Evolutionary conservation across 352 stramenopile species (phyloP).

Genomic region (Phytopythium ostracodes): DNA sequence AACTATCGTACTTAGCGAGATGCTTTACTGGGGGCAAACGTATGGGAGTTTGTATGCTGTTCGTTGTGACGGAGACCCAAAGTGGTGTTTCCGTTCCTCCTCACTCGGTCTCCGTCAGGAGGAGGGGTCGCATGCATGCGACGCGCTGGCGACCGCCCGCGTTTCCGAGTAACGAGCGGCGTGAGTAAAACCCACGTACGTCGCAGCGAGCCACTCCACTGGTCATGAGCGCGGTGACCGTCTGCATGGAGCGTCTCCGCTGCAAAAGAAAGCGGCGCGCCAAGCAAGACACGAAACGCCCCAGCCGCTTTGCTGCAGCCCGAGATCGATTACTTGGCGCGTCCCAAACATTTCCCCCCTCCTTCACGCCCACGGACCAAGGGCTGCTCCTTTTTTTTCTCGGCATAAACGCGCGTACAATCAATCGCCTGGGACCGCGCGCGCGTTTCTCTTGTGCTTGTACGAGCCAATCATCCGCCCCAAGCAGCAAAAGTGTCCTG

Average conservation of each 20-base stretch:
- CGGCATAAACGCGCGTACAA: conserved; percentile 8
- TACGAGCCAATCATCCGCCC: neutral
- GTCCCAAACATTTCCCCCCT: neutral
- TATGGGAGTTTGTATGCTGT: neutral
- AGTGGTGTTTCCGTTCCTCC: neutral
- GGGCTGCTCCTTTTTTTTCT: conserved; percentile 1
- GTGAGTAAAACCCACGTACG: neutral
- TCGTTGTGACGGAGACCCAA: no score
- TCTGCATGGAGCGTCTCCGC: neutral
- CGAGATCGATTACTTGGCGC: conserved; percentile 2
- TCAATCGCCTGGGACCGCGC: neutral
- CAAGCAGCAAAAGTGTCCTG: conserved; percentile 19
- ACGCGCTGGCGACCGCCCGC: neutral
- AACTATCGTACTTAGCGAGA: no score
- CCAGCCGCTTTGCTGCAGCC: neutral
- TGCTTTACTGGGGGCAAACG: neutral
- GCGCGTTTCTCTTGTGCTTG: conserved; percentile 8
- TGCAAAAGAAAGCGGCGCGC: neutral
- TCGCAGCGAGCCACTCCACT: neutral
- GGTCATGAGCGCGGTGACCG: neutral
- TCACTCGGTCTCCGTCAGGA: neutral
- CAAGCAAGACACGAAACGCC: neutral
- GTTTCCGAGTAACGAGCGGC: neutral
- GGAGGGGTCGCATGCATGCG: neutral
- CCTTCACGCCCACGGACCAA: neutral